These are phyloP conservation scores for Calocybe indica DNA, from an alignment of 768 basidiomycete species.

Conservation along the genomic window DNA sequence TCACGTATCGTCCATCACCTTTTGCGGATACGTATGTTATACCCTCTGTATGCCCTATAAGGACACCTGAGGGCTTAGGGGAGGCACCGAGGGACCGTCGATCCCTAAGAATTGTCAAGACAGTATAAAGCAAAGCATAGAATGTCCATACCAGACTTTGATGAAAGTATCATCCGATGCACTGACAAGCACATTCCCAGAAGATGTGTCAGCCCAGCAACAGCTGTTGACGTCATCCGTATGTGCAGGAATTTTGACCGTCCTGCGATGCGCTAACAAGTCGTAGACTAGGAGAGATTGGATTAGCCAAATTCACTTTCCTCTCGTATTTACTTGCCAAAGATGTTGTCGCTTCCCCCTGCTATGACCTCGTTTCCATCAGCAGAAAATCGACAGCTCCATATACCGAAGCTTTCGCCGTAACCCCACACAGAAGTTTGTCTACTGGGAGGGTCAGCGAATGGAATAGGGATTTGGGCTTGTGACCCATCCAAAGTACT, in stretches of 20 bases:
- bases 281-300: conserved; percentile 68
- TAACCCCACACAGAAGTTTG: conserved; percentile 28
- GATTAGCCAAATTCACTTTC: conserved; percentile 4
- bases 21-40: conserved; percentile 94
- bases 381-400: conserved; percentile 93
- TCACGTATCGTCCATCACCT: conserved; percentile 91
- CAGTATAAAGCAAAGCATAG: conserved; percentile 42
- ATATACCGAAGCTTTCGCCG: conserved; percentile 65
- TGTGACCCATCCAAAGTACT: conserved; percentile 59
- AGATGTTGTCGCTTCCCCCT: conserved; percentile 79
- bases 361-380: conserved; percentile 95
- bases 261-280: conserved; percentile 69
- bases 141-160: conserved; percentile 78
- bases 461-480: conserved; percentile 56
- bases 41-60: conserved; percentile 94
- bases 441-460: conserved; percentile 41
- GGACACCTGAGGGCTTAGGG: conserved; percentile 82
- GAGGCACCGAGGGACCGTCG: conserved; percentile 48
- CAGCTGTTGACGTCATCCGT: conserved; percentile 90
- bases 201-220: conserved; percentile 91
- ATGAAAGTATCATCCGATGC: conserved; percentile 93
- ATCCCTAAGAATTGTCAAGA: conserved; percentile 34
- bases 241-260: conserved; percentile 86
- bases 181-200: conserved; percentile 91
- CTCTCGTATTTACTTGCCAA: conserved; percentile 36